Percentiles rank a stretch among this genome's conserved stretches.
Conservation (phyloP, 495 filamentous ascomycete species). For the Tuber calosporum region DNA sequence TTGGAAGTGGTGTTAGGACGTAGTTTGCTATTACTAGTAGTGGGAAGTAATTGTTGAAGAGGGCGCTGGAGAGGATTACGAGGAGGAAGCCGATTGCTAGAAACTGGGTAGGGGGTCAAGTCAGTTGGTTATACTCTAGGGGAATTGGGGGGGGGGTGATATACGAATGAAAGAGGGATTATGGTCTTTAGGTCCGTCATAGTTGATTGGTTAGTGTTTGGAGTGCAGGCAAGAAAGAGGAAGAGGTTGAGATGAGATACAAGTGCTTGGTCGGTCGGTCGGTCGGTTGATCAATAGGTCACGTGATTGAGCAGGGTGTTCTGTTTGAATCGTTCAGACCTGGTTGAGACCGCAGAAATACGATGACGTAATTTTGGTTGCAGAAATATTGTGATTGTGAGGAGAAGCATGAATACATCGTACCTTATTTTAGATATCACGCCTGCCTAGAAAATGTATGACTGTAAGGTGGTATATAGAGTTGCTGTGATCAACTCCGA, state of each 20-base stretch:
- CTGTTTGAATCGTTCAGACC: too few relatives aligned
- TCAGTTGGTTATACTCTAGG: not conserved
- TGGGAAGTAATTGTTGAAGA: slow-evolving; percentile 82
- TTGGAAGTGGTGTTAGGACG: slow-evolving; percentile 84
- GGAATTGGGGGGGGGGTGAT: slow-evolving; percentile 27
- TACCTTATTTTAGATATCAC: too few relatives aligned
- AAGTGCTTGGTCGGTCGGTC: too few relatives aligned
- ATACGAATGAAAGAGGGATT: slow-evolving; percentile 88
- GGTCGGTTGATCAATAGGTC: too few relatives aligned
- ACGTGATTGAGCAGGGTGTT: too few relatives aligned
- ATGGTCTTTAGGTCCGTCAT: slow-evolving; percentile 94
- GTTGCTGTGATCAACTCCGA: too few relatives aligned
- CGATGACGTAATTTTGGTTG: too few relatives aligned
- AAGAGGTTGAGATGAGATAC: not conserved
- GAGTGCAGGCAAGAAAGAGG: not conserved
- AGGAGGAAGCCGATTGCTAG: slow-evolving; percentile 98
- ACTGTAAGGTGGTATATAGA: too few relatives aligned
- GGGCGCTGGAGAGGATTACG: slow-evolving; percentile 92
- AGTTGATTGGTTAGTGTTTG: slow-evolving; percentile 49
- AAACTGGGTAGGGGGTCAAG: slow-evolving; percentile 50
- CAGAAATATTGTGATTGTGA: too few relatives aligned
- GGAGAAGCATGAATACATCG: too few relatives aligned
- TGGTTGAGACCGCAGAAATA: too few relatives aligned
- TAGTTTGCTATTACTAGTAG: slow-evolving; percentile 93
- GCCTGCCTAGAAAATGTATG: too few relatives aligned